phyloP scores from a whole-genome alignment of 2,329 filamentous ascomycete genomes.

The Macroventuria anomochaeta region DNA sequence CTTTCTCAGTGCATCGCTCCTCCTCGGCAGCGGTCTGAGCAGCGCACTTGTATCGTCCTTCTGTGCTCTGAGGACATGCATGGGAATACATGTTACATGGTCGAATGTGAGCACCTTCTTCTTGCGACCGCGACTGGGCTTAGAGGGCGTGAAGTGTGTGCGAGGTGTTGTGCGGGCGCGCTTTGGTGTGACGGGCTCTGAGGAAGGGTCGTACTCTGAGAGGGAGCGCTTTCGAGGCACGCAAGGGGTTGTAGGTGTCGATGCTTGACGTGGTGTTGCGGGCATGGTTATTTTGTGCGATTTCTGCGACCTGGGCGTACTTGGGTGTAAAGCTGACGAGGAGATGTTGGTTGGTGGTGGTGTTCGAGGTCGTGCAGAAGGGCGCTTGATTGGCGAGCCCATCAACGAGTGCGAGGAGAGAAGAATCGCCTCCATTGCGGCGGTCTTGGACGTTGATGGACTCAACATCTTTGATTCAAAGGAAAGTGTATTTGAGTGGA shows the following conservation, averaged over 20 bases:
- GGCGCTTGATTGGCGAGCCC: neutral
- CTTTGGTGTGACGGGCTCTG: neutral
- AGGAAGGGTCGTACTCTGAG: neutral
- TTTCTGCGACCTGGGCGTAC: neutral
- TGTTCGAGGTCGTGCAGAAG: neutral
- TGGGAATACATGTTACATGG: neutral
- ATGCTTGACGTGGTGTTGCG: no score
- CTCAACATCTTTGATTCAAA: no score
- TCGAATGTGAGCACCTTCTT: neutral
- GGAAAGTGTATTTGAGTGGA: no score
- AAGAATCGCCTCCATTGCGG: neutral
- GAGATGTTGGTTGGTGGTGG: neutral
- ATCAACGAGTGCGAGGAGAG: neutral
- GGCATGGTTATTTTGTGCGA: neutral
- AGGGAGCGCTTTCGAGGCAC: neutral
- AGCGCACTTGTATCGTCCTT: neutral
- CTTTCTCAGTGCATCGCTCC: neutral
- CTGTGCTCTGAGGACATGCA: neutral
- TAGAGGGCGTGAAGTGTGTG: neutral
- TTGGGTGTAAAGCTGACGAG: neutral
- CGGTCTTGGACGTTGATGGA: neutral
- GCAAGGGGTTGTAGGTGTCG: neutral
- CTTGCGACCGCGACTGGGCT: neutral
- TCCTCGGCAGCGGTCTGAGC: slow-evolving; percentile 55
- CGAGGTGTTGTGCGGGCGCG: neutral